Conservation (phyloP, 2,329 filamentous ascomycete genomes). For the Epichloe coenophiala region DNA sequence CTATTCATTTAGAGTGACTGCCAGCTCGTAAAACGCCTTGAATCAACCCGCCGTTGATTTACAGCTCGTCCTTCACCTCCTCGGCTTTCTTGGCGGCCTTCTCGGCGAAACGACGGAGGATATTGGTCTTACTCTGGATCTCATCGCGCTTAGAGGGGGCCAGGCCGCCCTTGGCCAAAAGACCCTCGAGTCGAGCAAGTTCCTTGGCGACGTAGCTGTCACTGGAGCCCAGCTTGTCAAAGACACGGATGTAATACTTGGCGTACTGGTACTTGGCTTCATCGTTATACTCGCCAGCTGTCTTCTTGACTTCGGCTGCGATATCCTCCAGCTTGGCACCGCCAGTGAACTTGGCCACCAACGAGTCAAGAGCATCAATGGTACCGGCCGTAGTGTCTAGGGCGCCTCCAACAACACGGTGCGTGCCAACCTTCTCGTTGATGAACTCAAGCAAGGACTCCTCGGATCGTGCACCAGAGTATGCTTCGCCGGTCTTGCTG, state of each 20-base stretch:
- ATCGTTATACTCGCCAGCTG: constrained; percentile 51
- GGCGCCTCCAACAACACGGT: constrained; percentile 68
- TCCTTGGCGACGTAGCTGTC: constrained; percentile 76
- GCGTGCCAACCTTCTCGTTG: constrained; percentile 79
- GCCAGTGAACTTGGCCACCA: constrained; percentile 62
- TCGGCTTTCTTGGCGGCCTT: constrained; percentile 38
- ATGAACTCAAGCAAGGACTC: constrained; percentile 64
- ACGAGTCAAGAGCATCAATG: constrained; percentile 60
- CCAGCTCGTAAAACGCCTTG: not conserved
- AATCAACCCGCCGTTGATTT: constrained; percentile 15
- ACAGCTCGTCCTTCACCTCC: constrained; percentile 35
- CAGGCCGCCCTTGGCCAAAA: constrained; percentile 77
- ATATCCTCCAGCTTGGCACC: constrained; percentile 50
- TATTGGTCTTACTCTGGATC: constrained; percentile 73
- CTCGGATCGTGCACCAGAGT: constrained; percentile 66
- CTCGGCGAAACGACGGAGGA: constrained; percentile 63
- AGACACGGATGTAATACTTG: constrained; percentile 86
- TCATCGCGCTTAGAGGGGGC: constrained; percentile 81
- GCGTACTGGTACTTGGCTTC: constrained; percentile 60
- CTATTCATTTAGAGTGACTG: not conserved
- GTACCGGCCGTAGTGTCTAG: constrained; percentile 71
- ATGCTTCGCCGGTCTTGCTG: constrained; percentile 55
- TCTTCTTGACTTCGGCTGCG: constrained; percentile 57
- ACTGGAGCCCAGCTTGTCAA: constrained; percentile 70
- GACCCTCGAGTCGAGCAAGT: constrained; percentile 61